Base-by-base conservation (phyloP, 257 asterid genomes). In the Primulina huaijiensis region DNA sequence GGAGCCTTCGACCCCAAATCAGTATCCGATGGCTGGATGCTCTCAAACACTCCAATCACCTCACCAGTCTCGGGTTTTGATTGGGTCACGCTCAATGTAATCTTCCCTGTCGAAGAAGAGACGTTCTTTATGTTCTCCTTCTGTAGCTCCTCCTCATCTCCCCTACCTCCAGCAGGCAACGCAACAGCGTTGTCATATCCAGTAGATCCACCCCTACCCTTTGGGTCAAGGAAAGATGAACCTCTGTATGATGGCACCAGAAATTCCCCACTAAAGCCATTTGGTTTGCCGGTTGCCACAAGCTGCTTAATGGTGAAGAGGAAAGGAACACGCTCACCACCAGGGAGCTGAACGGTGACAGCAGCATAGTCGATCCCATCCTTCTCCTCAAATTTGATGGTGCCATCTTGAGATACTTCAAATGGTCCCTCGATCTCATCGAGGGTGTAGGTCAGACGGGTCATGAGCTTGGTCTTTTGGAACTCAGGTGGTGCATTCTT, bases 321-420 rank as follows among this genome's bases (percentile, higher is more conserved):
- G 84, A 94, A 94, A 0, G 99, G 99, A 57, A 94, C 99, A 0
- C 99, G 90, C 81, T 94, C 99, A 0, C 99, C 97, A 0, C 99
- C 98, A 1, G 99, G 98, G 5, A 94, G 98, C 85, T 94, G 99
- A 6, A 94, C 99, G 0, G 99, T 94, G 4, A 94, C 96, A 0
- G 99, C 98, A 2, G 99, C 98, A 8, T 91, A 94, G 85, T 94
- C 99, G 14, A 94, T 94, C 19, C 99, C 99, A 21, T 94, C 98
- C 23, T 94, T 94, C 85, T 91, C 98, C 80, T 82, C 97, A 21
- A 94, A 94, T 80, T 94, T 94, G 64, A 94, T 61, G 0, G 88
- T 65, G 2, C 99, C 98, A 16, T 94, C 99, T 0, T 71, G 43
- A 7, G 95, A 86, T 10, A 94, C 98, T 57, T 88, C 95, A 23